These are phyloP conservation scores for Tolypocladium endophyticum DNA, from an alignment of 2,329 filamentous ascomycete species.

Conservation along the genomic window DNA sequence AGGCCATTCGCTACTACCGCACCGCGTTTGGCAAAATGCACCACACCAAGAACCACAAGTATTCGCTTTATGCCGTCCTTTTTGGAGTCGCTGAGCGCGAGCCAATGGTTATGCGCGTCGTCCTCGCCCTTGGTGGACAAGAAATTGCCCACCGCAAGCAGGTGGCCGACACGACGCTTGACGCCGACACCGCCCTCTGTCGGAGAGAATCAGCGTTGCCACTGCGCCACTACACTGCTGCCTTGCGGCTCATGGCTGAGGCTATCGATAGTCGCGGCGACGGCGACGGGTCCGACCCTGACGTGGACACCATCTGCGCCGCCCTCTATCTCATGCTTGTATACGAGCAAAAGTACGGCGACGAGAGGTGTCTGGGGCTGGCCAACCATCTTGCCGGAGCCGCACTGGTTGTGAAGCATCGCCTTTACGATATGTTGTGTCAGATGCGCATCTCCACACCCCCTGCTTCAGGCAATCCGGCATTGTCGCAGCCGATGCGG, in stretches of 20 bases:
- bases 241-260: not conserved
- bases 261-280: not conserved
- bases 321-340: conserved; percentile 24
- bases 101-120: conserved; percentile 24
- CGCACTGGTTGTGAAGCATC: not conserved
- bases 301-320: conserved; percentile 13
- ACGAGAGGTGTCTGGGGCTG: conserved; percentile 8
- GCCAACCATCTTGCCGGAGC: not conserved
- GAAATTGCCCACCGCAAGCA: conserved; percentile 15
- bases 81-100: conserved; percentile 20
- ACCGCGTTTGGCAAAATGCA: conserved; percentile 22
- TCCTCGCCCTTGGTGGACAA: conserved; percentile 19
- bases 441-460: not conserved
- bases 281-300: not conserved
- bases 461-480: not conserved
- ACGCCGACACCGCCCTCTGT: not conserved
- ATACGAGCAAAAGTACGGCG: conserved; percentile 27
- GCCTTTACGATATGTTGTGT: not conserved
- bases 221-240: not conserved
- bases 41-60: conserved; percentile 26
- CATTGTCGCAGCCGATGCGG: not conserved
- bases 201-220: not conserved
- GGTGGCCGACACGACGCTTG: not conserved
- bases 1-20: conserved; percentile 24
- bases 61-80: conserved; percentile 22